Evolutionary conservation across 2,329 filamentous ascomycete genomes (phyloP).

Genomic region (Graphiopsis chlorocephala): DNA sequence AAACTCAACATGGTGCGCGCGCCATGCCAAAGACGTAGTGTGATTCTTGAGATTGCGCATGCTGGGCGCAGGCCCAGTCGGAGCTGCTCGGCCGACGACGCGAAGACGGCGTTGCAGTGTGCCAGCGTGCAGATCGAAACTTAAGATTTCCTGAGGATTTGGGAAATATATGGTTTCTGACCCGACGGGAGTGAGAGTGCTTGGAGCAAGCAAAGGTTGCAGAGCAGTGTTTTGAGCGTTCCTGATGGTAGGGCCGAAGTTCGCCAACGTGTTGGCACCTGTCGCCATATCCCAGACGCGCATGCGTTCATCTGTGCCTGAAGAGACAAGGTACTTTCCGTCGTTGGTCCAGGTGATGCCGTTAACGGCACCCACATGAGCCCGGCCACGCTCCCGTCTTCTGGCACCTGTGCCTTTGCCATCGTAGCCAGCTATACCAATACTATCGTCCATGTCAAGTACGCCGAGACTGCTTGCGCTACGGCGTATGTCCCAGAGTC

Average conservation of each 20-base stretch:
- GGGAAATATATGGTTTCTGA: constrained; percentile 75
- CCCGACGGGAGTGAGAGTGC: constrained; percentile 52
- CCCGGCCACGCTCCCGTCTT: constrained; percentile 45
- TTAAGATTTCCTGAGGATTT: constrained; percentile 70
- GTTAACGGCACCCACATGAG: constrained; percentile 81
- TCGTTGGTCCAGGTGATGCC: constrained; percentile 81
- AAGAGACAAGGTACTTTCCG: constrained; percentile 71
- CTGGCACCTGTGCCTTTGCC: constrained; percentile 46
- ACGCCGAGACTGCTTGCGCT: constrained; percentile 72
- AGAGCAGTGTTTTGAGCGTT: constrained; percentile 55
- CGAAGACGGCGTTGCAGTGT: constrained; percentile 68
- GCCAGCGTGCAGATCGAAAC: constrained; percentile 77
- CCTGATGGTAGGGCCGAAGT: constrained; percentile 78
- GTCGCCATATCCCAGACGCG: constrained; percentile 81
- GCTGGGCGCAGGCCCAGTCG: constrained; percentile 19
- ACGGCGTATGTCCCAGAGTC: constrained; percentile 83
- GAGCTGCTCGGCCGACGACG: constrained; percentile 48
- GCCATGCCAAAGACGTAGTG: constrained; percentile 75
- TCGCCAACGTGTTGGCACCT: constrained; percentile 82
- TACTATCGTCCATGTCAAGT: constrained; percentile 79
- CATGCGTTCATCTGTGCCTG: constrained; percentile 79
- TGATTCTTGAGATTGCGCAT: constrained; percentile 45
- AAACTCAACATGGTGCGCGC: constrained; percentile 66
- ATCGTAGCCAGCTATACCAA: constrained; percentile 58
- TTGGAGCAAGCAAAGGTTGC: constrained; percentile 56